Base-by-base conservation (phyloP, 208 protist species). In the Acanthamoeba castellanii region DNA sequence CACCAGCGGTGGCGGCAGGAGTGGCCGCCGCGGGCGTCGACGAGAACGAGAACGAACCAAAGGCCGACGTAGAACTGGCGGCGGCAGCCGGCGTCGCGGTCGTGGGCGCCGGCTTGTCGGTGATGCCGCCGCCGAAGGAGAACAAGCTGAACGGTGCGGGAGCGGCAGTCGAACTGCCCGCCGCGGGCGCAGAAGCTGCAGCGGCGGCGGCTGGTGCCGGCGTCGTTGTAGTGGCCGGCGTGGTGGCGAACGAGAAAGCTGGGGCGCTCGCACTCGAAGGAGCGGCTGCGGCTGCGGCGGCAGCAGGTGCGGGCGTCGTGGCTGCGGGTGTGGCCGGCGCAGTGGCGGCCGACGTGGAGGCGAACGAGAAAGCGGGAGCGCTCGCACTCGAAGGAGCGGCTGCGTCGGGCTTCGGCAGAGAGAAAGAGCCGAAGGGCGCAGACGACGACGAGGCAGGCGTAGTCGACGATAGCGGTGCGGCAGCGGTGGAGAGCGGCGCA, bases 41-140 rank as follows among this genome's bases (percentile, higher is more conserved):
- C 8, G 34, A 37, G 37, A 81, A 81, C n/a, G 72, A 81, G 32
- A 81, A 81, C n/a, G 61, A 68, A 22, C 61, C 61, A 68, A 68
- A 68, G 61, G 61, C 22, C 61, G 61, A 5, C 16, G 61, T 4
- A 7, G 25, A 14, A 22, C 22, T 68, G 25, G 25, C 25, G 25
- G 61, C 61, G 8, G 61, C 18, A 13, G 61, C 72, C n/a, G 72
- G n/a, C 18, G 72, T 22, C 18, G 61, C 7, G 25, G 61, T 68
- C 27, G 61, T 68, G 9, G 22, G 18, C 18, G 61, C 61, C 16
- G 61, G 59, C 20, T 16, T 76, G 14, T 25, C 32, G 11, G 30
- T 0, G 70, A 78, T n/a, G n/a, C n/a, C n/a, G n/a, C n/a, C n/a
- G n/a, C n/a, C n/a, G 7, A 78, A 78, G 16, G 70, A 78, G 72